These are phyloP conservation scores for Boletus edulis DNA, from an alignment of 768 basidiomycete genomes.

Conservation along the genomic window DNA sequence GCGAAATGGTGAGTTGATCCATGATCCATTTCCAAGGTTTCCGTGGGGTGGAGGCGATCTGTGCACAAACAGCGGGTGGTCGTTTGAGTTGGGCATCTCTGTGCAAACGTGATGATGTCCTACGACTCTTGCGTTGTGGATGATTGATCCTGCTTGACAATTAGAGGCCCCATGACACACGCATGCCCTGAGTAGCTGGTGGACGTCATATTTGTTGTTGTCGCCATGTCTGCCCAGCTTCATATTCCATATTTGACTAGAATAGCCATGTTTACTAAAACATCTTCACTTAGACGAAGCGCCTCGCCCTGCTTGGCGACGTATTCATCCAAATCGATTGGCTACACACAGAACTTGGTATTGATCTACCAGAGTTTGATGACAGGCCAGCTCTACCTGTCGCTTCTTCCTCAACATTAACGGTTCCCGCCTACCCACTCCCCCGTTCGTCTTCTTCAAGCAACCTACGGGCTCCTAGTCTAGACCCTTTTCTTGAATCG, in stretches of 20 bases:
- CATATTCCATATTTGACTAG: not conserved
- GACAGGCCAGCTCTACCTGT: slow-evolving; percentile 34
- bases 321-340: slow-evolving; percentile 78
- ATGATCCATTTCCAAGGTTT: not conserved
- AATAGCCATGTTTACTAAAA: not conserved
- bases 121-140: not conserved
- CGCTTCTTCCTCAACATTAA: slow-evolving; percentile 40
- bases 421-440: slow-evolving; percentile 34
- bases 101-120: not conserved
- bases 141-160: not conserved
- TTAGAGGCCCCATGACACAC: not conserved
- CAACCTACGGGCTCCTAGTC: slow-evolving; percentile 10
- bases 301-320: slow-evolving; percentile 59
- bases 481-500: slow-evolving; percentile 29
- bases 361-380: slow-evolving; percentile 56
- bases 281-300: slow-evolving; percentile 50
- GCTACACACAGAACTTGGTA: slow-evolving; percentile 80
- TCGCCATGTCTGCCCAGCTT: not conserved
- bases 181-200: not conserved
- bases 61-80: not conserved
- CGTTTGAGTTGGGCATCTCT: not conserved
- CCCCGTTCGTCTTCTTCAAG: slow-evolving; percentile 46
- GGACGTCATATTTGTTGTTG: not conserved
- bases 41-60: not conserved
- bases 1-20: slow-evolving; percentile 69